Evolutionary conservation across 352 stramenopile species (phyloP).

Genomic region (Pythium chondricola): DNA sequence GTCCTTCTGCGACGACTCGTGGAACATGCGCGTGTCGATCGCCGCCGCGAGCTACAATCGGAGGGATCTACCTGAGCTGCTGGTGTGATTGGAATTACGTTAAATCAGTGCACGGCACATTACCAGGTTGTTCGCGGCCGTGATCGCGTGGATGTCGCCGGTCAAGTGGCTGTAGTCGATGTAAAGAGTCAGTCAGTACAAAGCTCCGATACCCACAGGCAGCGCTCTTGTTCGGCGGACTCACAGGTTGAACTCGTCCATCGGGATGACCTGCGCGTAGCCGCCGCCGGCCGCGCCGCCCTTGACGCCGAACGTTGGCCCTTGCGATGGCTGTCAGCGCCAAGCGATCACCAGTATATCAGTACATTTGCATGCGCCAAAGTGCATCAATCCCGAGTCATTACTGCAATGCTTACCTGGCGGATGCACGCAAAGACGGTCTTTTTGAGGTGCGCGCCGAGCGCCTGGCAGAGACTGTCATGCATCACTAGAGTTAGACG

Average conservation of each 20-base stretch:
- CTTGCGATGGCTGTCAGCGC: slow-evolving; percentile 88
- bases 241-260: slow-evolving; percentile 98
- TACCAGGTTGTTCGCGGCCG: slow-evolving; percentile 96
- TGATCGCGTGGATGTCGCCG: slow-evolving; percentile 98
- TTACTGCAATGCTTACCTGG: slow-evolving; percentile 80
- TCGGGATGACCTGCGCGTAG: slow-evolving; percentile 93
- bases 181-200: background rate
- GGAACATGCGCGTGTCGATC: slow-evolving; percentile 98
- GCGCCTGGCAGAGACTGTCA: slow-evolving; percentile 93
- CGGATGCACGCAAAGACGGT: slow-evolving; percentile 97
- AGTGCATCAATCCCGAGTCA: too few species aligned
- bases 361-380: too few species aligned
- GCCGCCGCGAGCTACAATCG: slow-evolving; percentile 85
- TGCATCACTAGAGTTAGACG: slow-evolving; percentile 27
- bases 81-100: background rate
- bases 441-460: slow-evolving; percentile 90
- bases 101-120: background rate
- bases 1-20: slow-evolving; percentile 87
- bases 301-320: slow-evolving; percentile 99
- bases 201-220: background rate
- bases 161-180: slow-evolving; percentile 86
- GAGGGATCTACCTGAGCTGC: background rate
- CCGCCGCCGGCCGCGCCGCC: slow-evolving; percentile 74
- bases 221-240: too few species aligned
- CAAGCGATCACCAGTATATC: slow-evolving; percentile 19